These are phyloP conservation scores for Backusella mclennaniae DNA, from an alignment of 192 early-diverging fungal genomes.

Conservation along the genomic window DNA sequence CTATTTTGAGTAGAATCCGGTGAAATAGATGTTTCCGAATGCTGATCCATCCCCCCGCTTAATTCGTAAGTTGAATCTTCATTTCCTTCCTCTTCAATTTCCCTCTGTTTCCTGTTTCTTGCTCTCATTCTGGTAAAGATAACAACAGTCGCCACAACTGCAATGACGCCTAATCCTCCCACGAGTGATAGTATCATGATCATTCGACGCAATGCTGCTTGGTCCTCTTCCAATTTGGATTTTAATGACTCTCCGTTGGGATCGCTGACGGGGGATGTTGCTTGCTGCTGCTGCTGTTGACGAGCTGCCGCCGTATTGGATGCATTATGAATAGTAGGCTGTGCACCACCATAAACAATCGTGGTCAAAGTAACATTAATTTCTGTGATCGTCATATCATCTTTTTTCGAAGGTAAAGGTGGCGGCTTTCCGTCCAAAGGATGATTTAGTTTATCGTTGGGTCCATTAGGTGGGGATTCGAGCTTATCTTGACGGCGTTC, in stretches of 20 bases:
- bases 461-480: not conserved
- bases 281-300: not conserved
- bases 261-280: not conserved
- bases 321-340: conserved; percentile 3
- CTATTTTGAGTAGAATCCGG: not conserved
- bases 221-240: conserved; percentile 22
- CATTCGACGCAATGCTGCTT: conserved; percentile 22
- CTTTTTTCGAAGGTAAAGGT: not conserved
- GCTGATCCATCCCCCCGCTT: not conserved
- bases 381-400: not conserved
- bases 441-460: not conserved
- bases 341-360: not conserved
- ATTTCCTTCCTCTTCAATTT: not conserved
- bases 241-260: conserved; percentile 1
- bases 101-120: not conserved
- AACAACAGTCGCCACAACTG: conserved; percentile 16
- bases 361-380: not conserved
- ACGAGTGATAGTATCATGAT: conserved; percentile 23
- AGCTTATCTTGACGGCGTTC: not conserved
- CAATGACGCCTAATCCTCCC: conserved; percentile 12
- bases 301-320: not conserved
- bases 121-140: conserved; percentile 14
- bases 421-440: not conserved
- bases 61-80: not conserved
- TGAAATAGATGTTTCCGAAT: not conserved